A percentile compares a stretch with the other conserved stretches of the same genome.
Evolutionary conservation across 2,329 filamentous ascomycete genomes (phyloP).

Genomic region (Pseudogymnoascus pannorum): DNA sequence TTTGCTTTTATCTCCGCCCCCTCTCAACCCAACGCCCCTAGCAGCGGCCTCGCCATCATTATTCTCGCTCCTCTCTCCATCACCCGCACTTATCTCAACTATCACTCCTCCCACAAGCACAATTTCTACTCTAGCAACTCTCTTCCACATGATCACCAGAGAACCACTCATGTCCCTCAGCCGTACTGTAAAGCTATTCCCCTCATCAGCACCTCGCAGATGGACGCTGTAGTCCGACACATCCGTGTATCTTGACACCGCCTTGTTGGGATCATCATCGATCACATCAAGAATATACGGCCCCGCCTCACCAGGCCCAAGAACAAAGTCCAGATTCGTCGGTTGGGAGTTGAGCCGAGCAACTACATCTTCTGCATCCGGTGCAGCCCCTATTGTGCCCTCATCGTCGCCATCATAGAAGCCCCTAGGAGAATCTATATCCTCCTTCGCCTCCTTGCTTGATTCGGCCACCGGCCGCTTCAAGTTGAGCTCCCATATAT

Average conservation of each 20-base stretch:
- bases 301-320: neutral
- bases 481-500: neutral
- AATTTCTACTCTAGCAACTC: neutral
- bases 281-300: neutral
- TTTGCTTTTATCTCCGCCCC: neutral
- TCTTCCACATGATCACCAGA: neutral
- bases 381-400: neutral
- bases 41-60: neutral
- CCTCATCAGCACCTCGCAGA: neutral
- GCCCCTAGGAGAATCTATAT: neutral
- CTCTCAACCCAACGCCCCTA: neutral
- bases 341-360: neutral
- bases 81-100: neutral
- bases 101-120: neutral
- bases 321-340: neutral
- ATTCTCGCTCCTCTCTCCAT: neutral
- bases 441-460: neutral
- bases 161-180: neutral
- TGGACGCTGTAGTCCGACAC: neutral
- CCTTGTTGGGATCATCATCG: neutral
- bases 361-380: neutral
- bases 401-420: neutral
- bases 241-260: neutral
- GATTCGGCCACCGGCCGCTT: neutral
- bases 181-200: neutral